Percentiles rank a stretch among this genome's conserved stretches.
phyloP scores from a whole-genome alignment of 2,329 filamentous ascomycete genomes.

The Colletotrichum musicola region DNA sequence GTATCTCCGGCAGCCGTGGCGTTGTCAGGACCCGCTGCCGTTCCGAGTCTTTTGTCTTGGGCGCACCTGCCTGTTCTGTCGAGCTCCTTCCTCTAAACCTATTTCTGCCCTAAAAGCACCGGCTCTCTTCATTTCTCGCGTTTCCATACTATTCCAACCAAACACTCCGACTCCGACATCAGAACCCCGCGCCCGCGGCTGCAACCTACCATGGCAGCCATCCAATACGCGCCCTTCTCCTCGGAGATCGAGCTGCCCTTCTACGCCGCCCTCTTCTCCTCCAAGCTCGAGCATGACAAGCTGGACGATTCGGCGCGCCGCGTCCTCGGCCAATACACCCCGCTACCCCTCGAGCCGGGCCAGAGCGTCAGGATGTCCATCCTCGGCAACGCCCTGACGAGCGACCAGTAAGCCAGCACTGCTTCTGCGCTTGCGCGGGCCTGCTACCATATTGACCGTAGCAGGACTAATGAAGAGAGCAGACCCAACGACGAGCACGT shows the following conservation, averaged over 20 bases:
- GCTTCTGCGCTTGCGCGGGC: constrained; percentile 9
- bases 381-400: constrained; percentile 86
- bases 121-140: too few species aligned
- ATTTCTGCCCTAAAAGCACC: too few species aligned
- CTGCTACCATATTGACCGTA: constrained; percentile 38
- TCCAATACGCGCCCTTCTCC: constrained; percentile 87
- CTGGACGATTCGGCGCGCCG: constrained; percentile 93
- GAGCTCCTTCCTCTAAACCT: too few species aligned
- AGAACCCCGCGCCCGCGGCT: background rate
- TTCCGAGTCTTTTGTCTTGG: too few species aligned
- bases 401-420: constrained; percentile 75
- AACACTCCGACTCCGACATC: background rate
- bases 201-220: constrained; percentile 60
- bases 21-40: too few species aligned
- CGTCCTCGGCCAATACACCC: constrained; percentile 89
- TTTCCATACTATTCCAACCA: too few species aligned
- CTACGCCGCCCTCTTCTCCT: constrained; percentile 90
- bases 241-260: constrained; percentile 97
- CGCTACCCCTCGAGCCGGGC: constrained; percentile 79
- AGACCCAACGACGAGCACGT: constrained; percentile 79
- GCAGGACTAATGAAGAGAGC: constrained; percentile 46
- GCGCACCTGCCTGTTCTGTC: too few species aligned
- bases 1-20: too few species aligned
- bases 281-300: constrained; percentile 97
- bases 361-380: constrained; percentile 92